These are phyloP conservation scores for Cicer cuneatum DNA, from an alignment of 306 rosid species.

Conservation along the genomic window DNA sequence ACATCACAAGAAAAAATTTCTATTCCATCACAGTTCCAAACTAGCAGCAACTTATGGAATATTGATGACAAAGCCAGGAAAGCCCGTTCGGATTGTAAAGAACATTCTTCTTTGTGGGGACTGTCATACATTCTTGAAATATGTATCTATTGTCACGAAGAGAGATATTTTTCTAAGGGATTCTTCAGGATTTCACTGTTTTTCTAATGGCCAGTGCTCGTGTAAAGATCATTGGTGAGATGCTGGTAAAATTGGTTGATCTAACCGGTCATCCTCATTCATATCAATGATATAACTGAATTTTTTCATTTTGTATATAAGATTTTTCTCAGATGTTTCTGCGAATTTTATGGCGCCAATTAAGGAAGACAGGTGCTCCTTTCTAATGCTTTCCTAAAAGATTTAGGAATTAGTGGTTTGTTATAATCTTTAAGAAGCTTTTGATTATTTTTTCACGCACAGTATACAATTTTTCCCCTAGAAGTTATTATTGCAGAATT, in stretches of 20 bases:
- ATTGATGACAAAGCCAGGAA: slow-evolving; percentile 65
- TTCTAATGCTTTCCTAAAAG: slow-evolving; percentile 11
- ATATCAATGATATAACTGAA: slow-evolving; percentile 4
- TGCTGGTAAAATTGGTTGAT: slow-evolving; percentile 4
- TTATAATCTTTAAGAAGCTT: neutral
- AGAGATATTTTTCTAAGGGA: slow-evolving; percentile 74
- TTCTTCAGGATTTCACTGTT: slow-evolving; percentile 84
- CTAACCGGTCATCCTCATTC: slow-evolving; percentile 20
- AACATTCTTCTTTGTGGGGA: slow-evolving; percentile 85
- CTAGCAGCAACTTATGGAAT: slow-evolving; percentile 79
- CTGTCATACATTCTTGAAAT: slow-evolving; percentile 81
- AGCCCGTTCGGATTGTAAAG: slow-evolving; percentile 74
- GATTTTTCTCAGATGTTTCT: neutral
- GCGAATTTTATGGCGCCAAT: slow-evolving; percentile 11
- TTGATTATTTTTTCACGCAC: no score
- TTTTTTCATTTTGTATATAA: neutral
- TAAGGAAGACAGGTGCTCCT: neutral
- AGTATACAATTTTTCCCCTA: no score
- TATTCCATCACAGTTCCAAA: slow-evolving; percentile 75
- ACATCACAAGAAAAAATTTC: slow-evolving; percentile 69
- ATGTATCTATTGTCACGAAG: slow-evolving; percentile 65
- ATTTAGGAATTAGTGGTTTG: neutral
- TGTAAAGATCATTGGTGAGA: slow-evolving; percentile 79
- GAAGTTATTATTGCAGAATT: no score
- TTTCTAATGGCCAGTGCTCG: slow-evolving; percentile 78